Percentiles rank a stretch among this genome's conserved stretches.
These are phyloP conservation scores for Erodium maritimum DNA, from an alignment of 345 rosid genomes.

Conservation along the genomic window DNA sequence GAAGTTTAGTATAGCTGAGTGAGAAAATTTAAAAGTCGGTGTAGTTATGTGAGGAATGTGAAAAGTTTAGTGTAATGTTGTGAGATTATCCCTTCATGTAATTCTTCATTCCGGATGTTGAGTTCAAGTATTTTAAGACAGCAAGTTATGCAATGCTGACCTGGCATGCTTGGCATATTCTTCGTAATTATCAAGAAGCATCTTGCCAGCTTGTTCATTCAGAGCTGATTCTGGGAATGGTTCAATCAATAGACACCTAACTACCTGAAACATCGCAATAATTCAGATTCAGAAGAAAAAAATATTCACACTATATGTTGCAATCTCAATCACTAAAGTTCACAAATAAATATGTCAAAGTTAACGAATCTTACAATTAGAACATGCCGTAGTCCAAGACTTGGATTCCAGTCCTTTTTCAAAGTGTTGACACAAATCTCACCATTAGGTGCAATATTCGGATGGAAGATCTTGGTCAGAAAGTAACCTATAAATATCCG, in stretches of 20 bases:
- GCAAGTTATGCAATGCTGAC: too few species aligned
- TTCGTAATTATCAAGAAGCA: slow-evolving; percentile 95
- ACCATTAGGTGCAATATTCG: slow-evolving; percentile 81
- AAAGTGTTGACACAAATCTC: slow-evolving; percentile 95
- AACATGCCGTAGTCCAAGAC: slow-evolving; percentile 91
- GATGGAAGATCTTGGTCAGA: slow-evolving; percentile 96
- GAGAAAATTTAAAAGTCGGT: too few species aligned
- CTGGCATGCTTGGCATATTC: slow-evolving; percentile 96
- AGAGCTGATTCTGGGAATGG: slow-evolving; percentile 97
- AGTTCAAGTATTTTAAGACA: too few species aligned
- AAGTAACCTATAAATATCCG: slow-evolving; percentile 63
- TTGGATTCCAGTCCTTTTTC: slow-evolving; percentile 97
- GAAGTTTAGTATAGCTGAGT: too few species aligned
- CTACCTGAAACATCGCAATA: slow-evolving; percentile 89
- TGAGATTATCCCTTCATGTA: too few species aligned
- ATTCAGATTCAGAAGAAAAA: too few species aligned
- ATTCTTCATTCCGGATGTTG: too few species aligned
- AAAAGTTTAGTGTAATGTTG: too few species aligned
- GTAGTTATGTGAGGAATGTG: too few species aligned
- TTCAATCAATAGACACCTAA: slow-evolving; percentile 84
- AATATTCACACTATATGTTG: too few species aligned
- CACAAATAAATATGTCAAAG: background rate
- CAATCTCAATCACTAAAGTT: too few species aligned
- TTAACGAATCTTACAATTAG: slow-evolving; percentile 56
- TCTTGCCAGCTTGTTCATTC: slow-evolving; percentile 95